phyloP scores from a whole-genome alignment of 495 filamentous ascomycete genomes.

The Mycothermus thermophilus region DNA sequence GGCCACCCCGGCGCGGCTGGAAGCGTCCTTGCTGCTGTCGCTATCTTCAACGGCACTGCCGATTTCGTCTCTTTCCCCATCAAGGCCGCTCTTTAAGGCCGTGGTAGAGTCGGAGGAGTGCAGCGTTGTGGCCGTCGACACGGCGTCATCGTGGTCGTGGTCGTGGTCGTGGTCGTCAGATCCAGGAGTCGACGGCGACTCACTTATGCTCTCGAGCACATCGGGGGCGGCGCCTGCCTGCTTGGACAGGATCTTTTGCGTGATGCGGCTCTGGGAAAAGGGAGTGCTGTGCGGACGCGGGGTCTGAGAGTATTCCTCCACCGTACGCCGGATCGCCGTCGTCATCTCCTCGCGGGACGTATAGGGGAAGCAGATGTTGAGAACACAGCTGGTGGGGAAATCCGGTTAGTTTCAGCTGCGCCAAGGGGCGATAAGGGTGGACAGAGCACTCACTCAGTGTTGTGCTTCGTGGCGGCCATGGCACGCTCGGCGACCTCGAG shows the following conservation, averaged over 20 bases:
- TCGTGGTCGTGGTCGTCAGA: slow-evolving; percentile 27
- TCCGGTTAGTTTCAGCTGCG: slow-evolving; percentile 6
- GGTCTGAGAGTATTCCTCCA: slow-evolving; percentile 64
- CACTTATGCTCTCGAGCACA: slow-evolving; percentile 33
- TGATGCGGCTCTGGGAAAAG: slow-evolving; percentile 78
- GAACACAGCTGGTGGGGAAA: slow-evolving; percentile 51
- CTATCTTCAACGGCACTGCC: too few relatives aligned
- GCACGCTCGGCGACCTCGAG: slow-evolving; percentile 74
- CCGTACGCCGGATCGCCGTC: slow-evolving; percentile 73
- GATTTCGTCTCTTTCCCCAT: too few relatives aligned
- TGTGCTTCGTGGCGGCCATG: slow-evolving; percentile 66
- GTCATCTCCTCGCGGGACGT: slow-evolving; percentile 95
- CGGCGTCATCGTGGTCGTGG: slow-evolving; percentile 38
- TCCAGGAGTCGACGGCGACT: slow-evolving; percentile 15
- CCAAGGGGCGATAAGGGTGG: too few relatives aligned
- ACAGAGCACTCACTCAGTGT: slow-evolving; percentile 63
- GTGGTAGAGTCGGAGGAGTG: slow-evolving; percentile 35
- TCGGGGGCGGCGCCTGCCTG: slow-evolving; percentile 35
- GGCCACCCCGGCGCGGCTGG: slow-evolving; percentile 15
- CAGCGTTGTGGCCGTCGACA: slow-evolving; percentile 36
- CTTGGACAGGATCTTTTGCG: slow-evolving; percentile 59
- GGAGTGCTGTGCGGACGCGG: slow-evolving; percentile 45
- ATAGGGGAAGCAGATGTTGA: slow-evolving; percentile 97
- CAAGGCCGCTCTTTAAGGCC: slow-evolving; percentile 23
- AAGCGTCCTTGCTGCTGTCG: background rate